Evolutionary conservation across 768 basidiomycete species (phyloP), one percentile per base, ranked within the genome.

Genomic region (Agrocybe praecox): DNA sequence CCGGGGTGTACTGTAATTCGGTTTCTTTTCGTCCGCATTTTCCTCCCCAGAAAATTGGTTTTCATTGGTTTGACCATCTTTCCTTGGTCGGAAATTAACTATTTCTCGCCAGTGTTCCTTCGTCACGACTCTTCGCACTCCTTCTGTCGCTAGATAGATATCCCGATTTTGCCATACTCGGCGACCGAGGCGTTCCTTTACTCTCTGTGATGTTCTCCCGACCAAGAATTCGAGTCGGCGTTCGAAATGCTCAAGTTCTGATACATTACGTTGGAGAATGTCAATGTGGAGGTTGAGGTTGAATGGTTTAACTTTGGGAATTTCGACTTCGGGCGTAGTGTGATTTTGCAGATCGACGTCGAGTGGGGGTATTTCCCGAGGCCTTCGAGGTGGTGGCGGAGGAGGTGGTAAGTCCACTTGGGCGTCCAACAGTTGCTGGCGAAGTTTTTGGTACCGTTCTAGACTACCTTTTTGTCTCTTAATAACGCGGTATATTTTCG

Each of bases 161-260:
- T 84, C 72, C 67, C 82, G 84, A 29, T 68, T 76, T 6, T 60
- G 67, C 89, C 89, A 91, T 0, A 92, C 82, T 11, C 91, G 84
- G n/a, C 91, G 83, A 9, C 89, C 89, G n/a, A 92, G 71, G 26
- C 83, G 77, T 71, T 92, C 89, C 71, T 90, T 90, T n/a, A 84
- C 55, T 17, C 90, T 81, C 59, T 87, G 82, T 2, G 75, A 74
- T 17, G 75, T 82, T 10, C 88, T 82, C 6, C 73, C 79, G 7
- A 83, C 59, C 2, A 80, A 70, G n/a, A 72, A 70, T 12, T 68
- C 67, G 12, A 85, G 68, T 29, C 72, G 76, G 2, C 66, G 59
- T 34, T 75, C 67, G 50, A 91, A 76, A 2, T 68, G 62, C 50
- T 75, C 68, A 21, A 92, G 72, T 56, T 84, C 78, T 18, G 63